A percentile compares a stretch with the other conserved stretches of the same genome.
These are phyloP conservation scores for Podaxis rugospora DNA, from an alignment of 768 basidiomycete genomes.

Conservation along the genomic window DNA sequence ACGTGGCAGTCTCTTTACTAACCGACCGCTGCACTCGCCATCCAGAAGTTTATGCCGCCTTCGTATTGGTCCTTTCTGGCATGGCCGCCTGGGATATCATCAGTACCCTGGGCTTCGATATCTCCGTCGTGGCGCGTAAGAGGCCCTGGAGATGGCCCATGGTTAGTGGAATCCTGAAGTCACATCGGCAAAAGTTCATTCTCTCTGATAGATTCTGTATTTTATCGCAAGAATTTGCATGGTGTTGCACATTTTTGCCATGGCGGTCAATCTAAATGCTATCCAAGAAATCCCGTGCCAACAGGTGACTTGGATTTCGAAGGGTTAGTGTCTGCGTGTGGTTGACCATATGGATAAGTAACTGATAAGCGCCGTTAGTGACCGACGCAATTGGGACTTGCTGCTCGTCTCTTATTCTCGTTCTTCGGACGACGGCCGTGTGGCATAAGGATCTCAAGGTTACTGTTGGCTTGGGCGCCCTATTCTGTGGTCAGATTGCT, in stretches of 20 bases:
- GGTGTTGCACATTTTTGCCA: conserved; percentile 28
- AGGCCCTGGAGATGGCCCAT: conserved; percentile 30
- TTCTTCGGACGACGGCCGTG: conserved; percentile 28
- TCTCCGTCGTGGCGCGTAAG: conserved; percentile 26
- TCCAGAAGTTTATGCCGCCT: conserved; percentile 27
- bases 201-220: conserved; percentile 23
- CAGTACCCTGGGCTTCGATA: conserved; percentile 25
- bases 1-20: neutral
- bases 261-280: conserved; percentile 30
- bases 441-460: conserved; percentile 26
- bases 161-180: conserved; percentile 15
- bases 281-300: conserved; percentile 29
- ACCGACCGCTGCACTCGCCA: neutral
- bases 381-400: conserved; percentile 29
- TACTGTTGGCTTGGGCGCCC: conserved; percentile 16
- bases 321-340: conserved; percentile 18
- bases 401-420: conserved; percentile 27
- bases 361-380: conserved; percentile 16
- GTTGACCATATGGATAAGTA: neutral
- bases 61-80: conserved; percentile 26
- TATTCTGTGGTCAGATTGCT: conserved; percentile 26
- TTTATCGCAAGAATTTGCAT: conserved; percentile 27
- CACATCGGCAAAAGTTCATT: neutral
- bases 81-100: conserved; percentile 28
- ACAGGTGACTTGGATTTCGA: conserved; percentile 27